Evolutionary conservation across 1,284 basidiomycete genomes (phyloP), one percentile per base, ranked within the genome.

Genomic region (Trichosporon ovoides): DNA sequence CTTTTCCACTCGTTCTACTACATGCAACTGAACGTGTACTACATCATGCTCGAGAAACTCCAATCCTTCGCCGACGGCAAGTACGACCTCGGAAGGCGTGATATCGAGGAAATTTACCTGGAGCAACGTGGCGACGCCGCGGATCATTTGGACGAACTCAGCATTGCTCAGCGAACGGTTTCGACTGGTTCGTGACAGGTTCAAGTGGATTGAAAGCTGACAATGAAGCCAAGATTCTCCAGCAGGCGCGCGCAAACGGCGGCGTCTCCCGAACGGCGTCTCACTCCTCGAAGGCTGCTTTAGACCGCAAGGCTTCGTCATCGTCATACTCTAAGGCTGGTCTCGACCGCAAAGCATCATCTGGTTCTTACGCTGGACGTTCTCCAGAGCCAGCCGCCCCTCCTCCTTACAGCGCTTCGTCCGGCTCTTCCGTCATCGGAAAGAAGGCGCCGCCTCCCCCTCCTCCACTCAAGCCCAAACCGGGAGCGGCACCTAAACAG

Each of bases 21-120:
- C 78, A 98, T 98, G 95, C 93, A 98, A 91, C 93, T 95, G 67
- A 97, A 97, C 77, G 88, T 97, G 57, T 95, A 87, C 78, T 97
- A 96, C 77, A 81, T 95, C 60, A 85, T 96, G 72, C 82, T 95
- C 61, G 95, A 98, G 78, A 94, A 94, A 80, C 81, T 97, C 70
- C 88, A 89, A 73, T 83, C 83, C 34, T 98, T 95, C 72, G 84
- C 88, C 2, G 88, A 94, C 62, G 84, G 85, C 59, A 91, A 88
- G 72, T 94, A 88, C 75, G 89, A 94, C 65, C 72, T 86, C 11
- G 79, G 85, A 37, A 83, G 85, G 22, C 80, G 83, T 19, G 86
- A 91, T 68, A 89, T 96, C 49, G 84, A 85, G 61, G 76, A 81
- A 50, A 86, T 89, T 52, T 98, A 92, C 75, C 85, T 91, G 70